These are phyloP conservation scores for Lactuca saligna DNA, from an alignment of 129 eudicot species.

Conservation along the genomic window DNA sequence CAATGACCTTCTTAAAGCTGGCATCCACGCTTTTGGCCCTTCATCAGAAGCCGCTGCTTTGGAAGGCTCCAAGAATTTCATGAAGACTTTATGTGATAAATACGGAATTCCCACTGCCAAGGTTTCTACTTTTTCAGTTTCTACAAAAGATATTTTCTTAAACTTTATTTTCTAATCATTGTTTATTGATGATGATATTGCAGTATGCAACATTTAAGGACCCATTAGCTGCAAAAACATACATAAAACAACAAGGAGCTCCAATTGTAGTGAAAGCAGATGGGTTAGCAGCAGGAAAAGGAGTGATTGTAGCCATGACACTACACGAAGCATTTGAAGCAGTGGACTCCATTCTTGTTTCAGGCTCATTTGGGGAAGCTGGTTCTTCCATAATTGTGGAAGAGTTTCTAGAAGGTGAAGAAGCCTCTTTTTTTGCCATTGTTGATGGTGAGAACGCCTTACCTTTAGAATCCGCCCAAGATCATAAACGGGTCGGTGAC, in stretches of 20 bases:
- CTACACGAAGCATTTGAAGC: conserved; percentile 82
- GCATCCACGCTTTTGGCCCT: conserved; percentile 89
- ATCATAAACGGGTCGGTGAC: conserved; percentile 94
- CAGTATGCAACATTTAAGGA: conserved; percentile 84
- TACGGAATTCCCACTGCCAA: conserved; percentile 87
- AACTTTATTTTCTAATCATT: too few relatives aligned
- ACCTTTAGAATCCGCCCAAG: conserved; percentile 93
- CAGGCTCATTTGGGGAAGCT: conserved; percentile 65
- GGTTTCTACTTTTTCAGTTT: conserved; percentile 51
- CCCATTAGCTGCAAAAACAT: conserved; percentile 64
- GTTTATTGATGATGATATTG: conserved; percentile 10
- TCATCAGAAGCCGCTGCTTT: conserved; percentile 93
- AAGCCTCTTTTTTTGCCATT: conserved; percentile 87
- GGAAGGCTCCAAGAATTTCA: conserved; percentile 90
- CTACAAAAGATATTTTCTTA: too few relatives aligned
- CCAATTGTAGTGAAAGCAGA: conserved; percentile 93
- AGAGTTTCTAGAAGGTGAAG: conserved; percentile 92
- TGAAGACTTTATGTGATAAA: conserved; percentile 85
- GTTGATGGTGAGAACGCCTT: conserved; percentile 91
- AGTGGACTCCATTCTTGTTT: conserved; percentile 77
- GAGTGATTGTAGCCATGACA: conserved; percentile 83
- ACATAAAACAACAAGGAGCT: conserved; percentile 75
- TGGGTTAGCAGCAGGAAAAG: conserved; percentile 96
- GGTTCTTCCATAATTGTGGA: conserved; percentile 76
- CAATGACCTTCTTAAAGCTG: conserved; percentile 78